phyloP scores from a whole-genome alignment of 441 rosid species.

The Codiaeum variegatum region DNA sequence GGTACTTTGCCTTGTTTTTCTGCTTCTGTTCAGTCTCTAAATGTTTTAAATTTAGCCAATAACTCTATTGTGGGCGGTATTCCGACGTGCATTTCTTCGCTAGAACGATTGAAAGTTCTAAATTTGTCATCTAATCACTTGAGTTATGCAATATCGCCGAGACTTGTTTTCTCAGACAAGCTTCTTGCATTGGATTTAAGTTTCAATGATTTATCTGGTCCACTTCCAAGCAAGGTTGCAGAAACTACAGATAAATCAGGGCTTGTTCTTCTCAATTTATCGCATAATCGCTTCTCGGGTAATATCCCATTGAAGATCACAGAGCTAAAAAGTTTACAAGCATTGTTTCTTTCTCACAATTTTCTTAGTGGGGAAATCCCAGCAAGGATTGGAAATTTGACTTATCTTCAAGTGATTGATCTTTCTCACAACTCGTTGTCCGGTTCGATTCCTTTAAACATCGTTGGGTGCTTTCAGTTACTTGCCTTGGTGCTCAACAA shows the following conservation, averaged over 20 bases:
- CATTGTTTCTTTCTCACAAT: constrained; percentile 81
- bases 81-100: constrained; percentile 76
- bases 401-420: constrained; percentile 80
- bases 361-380: constrained; percentile 73
- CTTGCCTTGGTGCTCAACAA: constrained; percentile 61
- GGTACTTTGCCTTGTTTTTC: constrained; percentile 87
- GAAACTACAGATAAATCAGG: constrained; percentile 67
- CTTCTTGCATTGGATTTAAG: constrained; percentile 81
- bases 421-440: constrained; percentile 69
- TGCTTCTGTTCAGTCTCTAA: constrained; percentile 50
- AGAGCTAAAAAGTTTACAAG: constrained; percentile 75
- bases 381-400: constrained; percentile 73
- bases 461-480: constrained; percentile 85
- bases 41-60: constrained; percentile 50
- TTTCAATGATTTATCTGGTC: constrained; percentile 66
- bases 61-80: constrained; percentile 77
- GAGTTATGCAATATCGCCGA: constrained; percentile 58
- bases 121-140: constrained; percentile 67
- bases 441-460: constrained; percentile 71
- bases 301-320: constrained; percentile 66
- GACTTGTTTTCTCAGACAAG: constrained; percentile 65
- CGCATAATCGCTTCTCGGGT: constrained; percentile 72
- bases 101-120: constrained; percentile 44
- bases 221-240: constrained; percentile 60
- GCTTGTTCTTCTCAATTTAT: constrained; percentile 73